Conservation (phyloP, 495 filamentous ascomycete species). For the Hypoxylon rickii region DNA sequence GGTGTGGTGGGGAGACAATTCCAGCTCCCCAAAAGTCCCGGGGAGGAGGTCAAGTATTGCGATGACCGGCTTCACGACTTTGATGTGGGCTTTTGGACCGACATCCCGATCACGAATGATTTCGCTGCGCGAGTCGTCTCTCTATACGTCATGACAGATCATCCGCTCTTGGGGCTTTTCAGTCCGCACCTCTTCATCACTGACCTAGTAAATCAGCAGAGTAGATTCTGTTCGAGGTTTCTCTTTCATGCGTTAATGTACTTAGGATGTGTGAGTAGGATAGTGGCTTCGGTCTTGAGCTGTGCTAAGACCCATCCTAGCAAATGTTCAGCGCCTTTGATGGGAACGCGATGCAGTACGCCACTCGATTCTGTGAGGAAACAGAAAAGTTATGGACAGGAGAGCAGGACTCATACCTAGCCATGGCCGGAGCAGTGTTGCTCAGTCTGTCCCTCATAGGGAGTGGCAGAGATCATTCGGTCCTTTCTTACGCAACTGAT, state of each 20-base stretch:
- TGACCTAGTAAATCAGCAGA: slow-evolving; percentile 24
- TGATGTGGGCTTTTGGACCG: slow-evolving; percentile 29
- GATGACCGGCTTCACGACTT: slow-evolving; percentile 31
- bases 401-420: slow-evolving; percentile 16
- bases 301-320: slow-evolving; percentile 11
- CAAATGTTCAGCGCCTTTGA: slow-evolving; percentile 35
- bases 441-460: slow-evolving; percentile 28
- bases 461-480: slow-evolving; percentile 21
- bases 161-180: slow-evolving; percentile 32
- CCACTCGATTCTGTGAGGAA: slow-evolving; percentile 16
- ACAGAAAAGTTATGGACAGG: slow-evolving; percentile 17
- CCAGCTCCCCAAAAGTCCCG: slow-evolving; percentile 2
- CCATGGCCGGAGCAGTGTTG: slow-evolving; percentile 30
- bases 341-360: slow-evolving; percentile 13
- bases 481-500: slow-evolving; percentile 25
- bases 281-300: too few species aligned
- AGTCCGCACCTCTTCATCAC: slow-evolving; percentile 25
- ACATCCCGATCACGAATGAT: slow-evolving; percentile 12
- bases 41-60: slow-evolving; percentile 16
- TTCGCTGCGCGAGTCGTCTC: slow-evolving; percentile 31
- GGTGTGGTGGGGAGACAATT: slow-evolving; percentile 2
- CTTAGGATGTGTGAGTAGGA: slow-evolving; percentile 29
- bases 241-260: slow-evolving; percentile 35
- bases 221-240: slow-evolving; percentile 30
- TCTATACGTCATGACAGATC: slow-evolving; percentile 36